Evolutionary conservation across 495 filamentous ascomycete species (phyloP), one percentile per base, ranked within the genome.

Genomic region (Penicillium atrosanguineum): DNA sequence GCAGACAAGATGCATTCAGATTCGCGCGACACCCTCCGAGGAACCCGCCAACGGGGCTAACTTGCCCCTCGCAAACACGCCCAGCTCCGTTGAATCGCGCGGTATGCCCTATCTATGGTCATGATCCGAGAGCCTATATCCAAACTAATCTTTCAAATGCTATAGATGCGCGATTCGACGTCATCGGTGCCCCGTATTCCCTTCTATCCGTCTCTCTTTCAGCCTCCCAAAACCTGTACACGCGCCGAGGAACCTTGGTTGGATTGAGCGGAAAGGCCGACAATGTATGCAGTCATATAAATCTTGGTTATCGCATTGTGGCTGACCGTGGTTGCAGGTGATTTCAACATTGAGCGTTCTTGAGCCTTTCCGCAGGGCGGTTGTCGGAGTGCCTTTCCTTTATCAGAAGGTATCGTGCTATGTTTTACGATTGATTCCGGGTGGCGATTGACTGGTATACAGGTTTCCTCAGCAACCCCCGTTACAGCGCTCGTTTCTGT

Each of bases 121-220:
- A 18, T 37, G 2, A 40, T 21, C 29, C 11, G 11, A 23, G 19
- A 23, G 11, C 18, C 39, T 14, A 40, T 44, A 48, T 20, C 19
- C 25, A 1, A 3, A 57, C 50, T 48, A 19, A 49, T 18, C 20
- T 38, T 5, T 15, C 44, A 11, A 2, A 7, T 20, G 6, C 25
- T 25, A 12, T 54, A 96, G 94, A 97, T 85, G 94, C 93, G 18
- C 85, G 84, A 49, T 98, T 98, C 67, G 90, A 97, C 65, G 90
- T 97, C 28, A 72, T 97, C 56, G 94, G 91, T 44, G 78, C 88
- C 19, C 89, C 91, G 4, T 92, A 89, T 65, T 96, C 95, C 31
- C 81, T 98, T 42, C 88, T 98, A 61, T 95, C 91, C 20, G 90
- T 96, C 52, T 87, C 87, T 7, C 81, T 98, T 34, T 95, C 94